Conservation (phyloP, 169 alveolate species). For the Plasmodium vivax region DNA sequence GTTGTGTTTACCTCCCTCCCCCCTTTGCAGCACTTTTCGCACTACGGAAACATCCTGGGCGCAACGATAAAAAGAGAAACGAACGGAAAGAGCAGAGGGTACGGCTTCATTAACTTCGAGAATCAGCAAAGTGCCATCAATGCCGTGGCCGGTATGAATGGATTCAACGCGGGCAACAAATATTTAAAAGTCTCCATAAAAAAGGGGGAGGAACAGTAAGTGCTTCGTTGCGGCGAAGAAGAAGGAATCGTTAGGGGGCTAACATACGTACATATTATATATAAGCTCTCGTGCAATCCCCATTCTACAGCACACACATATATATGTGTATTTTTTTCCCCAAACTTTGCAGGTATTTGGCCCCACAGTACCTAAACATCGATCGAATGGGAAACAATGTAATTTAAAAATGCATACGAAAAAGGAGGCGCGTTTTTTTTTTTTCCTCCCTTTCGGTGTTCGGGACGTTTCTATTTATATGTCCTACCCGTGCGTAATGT, state of each 20-base stretch:
- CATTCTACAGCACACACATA: background rate
- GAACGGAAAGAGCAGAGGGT: conserved; percentile 89
- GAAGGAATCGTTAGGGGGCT: background rate
- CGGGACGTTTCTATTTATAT: background rate
- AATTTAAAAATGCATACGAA: conserved; percentile 8
- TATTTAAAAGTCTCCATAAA: conserved; percentile 89
- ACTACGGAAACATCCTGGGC: conserved; percentile 85
- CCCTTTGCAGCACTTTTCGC: conserved; percentile 82
- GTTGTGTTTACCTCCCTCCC: background rate
- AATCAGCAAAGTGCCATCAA: conserved; percentile 88
- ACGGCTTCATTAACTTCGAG: conserved; percentile 92
- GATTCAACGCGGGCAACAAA: conserved; percentile 88
- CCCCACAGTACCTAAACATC: conserved; percentile 64
- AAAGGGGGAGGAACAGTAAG: conserved; percentile 89
- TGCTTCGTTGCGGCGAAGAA: background rate
- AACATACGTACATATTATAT: background rate
- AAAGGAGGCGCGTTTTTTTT: background rate
- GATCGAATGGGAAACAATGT: conserved; percentile 59
- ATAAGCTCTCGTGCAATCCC: background rate
- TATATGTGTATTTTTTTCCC: background rate
- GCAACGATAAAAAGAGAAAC: conserved; percentile 88
- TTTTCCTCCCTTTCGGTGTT: background rate
- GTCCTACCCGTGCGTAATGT: background rate
- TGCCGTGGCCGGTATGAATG: conserved; percentile 91
- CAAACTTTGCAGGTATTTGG: conserved; percentile 24